These are phyloP conservation scores for Ustilago vetiveriae DNA, from an alignment of 1,284 basidiomycete species.

Conservation along the genomic window DNA sequence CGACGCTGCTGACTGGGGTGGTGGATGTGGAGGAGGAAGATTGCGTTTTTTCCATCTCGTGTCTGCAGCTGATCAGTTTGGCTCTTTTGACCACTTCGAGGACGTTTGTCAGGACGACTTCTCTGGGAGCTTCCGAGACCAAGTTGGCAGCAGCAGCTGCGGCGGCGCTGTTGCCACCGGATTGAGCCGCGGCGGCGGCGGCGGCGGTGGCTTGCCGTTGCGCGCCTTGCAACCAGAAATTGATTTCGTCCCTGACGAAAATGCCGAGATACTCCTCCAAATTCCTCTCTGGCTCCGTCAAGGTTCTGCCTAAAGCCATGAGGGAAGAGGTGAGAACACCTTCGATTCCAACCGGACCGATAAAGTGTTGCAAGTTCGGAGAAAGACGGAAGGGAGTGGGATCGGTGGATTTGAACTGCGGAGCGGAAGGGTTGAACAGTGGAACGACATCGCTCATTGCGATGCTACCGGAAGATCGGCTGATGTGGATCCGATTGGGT, in stretches of 20 bases:
- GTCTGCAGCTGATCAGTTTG: slow-evolving; percentile 83
- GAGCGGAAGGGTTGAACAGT: slow-evolving; percentile 71
- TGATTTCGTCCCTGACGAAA: slow-evolving; percentile 92
- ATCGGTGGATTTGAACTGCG: slow-evolving; percentile 81
- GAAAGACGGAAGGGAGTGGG: slow-evolving; percentile 95
- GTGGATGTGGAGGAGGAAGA: slow-evolving; percentile 1
- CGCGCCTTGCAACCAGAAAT: slow-evolving; percentile 72
- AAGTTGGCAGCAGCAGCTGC: too few species aligned
- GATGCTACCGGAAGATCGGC: slow-evolving; percentile 72
- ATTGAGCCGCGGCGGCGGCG: background rate
- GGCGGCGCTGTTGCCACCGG: too few species aligned
- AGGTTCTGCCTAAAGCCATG: slow-evolving; percentile 87
- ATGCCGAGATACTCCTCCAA: slow-evolving; percentile 87
- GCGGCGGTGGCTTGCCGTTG: slow-evolving; percentile 50
- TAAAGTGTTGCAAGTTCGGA: slow-evolving; percentile 93
- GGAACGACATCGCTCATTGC: slow-evolving; percentile 65
- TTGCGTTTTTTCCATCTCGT: slow-evolving; percentile 75
- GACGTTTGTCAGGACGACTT: slow-evolving; percentile 78
- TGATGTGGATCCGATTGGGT: slow-evolving; percentile 87
- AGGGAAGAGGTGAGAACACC: slow-evolving; percentile 86
- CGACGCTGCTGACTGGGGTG: slow-evolving; percentile 74
- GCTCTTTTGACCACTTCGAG: slow-evolving; percentile 85
- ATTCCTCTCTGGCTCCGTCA: slow-evolving; percentile 91
- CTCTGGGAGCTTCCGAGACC: slow-evolving; percentile 70
- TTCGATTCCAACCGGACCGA: slow-evolving; percentile 88